A percentile compares a stretch with the other conserved stretches of the same genome.
phyloP scores from a whole-genome alignment of 805 yeast species.

The Hanseniaspora nectarophila region DNA sequence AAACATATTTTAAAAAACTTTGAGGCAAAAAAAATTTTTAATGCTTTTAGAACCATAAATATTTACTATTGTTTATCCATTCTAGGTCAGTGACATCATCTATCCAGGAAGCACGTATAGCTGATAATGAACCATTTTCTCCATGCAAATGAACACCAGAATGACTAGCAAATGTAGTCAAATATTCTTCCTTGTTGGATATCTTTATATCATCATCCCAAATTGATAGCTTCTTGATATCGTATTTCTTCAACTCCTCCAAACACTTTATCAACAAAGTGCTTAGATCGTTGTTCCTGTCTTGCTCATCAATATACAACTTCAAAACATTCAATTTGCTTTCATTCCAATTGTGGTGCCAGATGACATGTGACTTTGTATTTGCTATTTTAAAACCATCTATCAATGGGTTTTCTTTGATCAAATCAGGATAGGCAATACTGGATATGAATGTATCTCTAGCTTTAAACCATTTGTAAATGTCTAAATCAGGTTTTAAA shows the following conservation, averaged over 20 bases:
- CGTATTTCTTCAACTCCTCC: constrained; percentile 27
- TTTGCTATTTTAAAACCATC: constrained; percentile 27
- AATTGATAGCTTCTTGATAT: constrained; percentile 25
- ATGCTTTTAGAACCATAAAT: constrained; percentile 42
- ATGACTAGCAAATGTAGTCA: constrained; percentile 18
- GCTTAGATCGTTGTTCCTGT: constrained; percentile 20
- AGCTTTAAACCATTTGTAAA: constrained; percentile 35
- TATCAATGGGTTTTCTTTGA: constrained; percentile 15
- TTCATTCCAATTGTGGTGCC: constrained; percentile 36
- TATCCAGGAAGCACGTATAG: constrained; percentile 29
- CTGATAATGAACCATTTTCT: constrained; percentile 31
- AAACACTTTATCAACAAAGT: constrained; percentile 27
- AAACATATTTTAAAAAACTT: no score
- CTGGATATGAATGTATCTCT: constrained; percentile 30
- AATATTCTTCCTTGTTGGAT: constrained; percentile 20
- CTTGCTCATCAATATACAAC: constrained; percentile 19
- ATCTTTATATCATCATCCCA: constrained; percentile 34
- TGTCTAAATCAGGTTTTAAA: constrained; percentile 30
- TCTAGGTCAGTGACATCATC: constrained; percentile 20
- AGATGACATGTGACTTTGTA: constrained; percentile 30
- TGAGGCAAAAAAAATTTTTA: no score
- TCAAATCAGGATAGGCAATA: constrained; percentile 17
- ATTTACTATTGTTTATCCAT: constrained; percentile 38
- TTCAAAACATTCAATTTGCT: constrained; percentile 25
- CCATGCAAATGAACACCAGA: constrained; percentile 20